These are phyloP conservation scores for Leishmania arabica DNA, from an alignment of 208 protist species.

Conservation along the genomic window DNA sequence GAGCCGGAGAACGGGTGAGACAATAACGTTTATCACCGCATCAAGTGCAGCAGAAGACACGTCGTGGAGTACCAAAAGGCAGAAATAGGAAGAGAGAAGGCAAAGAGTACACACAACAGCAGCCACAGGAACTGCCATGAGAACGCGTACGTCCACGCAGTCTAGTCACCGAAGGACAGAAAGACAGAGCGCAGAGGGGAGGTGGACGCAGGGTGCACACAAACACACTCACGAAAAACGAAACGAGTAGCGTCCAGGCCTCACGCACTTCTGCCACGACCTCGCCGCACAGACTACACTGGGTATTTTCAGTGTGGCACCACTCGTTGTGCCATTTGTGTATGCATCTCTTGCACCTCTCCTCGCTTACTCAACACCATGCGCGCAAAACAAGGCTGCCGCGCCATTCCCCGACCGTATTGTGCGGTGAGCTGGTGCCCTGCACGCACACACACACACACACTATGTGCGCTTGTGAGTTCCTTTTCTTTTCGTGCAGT, in stretches of 20 bases:
- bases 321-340: not conserved
- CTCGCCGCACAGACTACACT: not conserved
- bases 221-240: no score
- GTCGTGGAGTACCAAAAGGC: not conserved
- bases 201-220: no score
- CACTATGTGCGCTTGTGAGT: not conserved
- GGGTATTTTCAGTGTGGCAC: no score
- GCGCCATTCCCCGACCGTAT: not conserved
- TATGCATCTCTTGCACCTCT: not conserved
- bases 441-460: not conserved
- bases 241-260: not conserved
- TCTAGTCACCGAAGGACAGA: not conserved
- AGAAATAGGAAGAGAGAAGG: not conserved
- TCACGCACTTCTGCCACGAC: not conserved
- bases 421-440: no score
- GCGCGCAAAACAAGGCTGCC: not conserved
- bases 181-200: not conserved
- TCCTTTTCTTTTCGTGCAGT: not conserved
- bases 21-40: not conserved
- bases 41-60: not conserved
- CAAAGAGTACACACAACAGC: not conserved
- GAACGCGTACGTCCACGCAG: not conserved
- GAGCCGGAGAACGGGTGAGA: not conserved
- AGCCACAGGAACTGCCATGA: not conserved
- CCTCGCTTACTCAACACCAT: not conserved